Evolutionary conservation across 768 basidiomycete genomes (phyloP).

Genomic region (Coprinopsis strossmayeri): DNA sequence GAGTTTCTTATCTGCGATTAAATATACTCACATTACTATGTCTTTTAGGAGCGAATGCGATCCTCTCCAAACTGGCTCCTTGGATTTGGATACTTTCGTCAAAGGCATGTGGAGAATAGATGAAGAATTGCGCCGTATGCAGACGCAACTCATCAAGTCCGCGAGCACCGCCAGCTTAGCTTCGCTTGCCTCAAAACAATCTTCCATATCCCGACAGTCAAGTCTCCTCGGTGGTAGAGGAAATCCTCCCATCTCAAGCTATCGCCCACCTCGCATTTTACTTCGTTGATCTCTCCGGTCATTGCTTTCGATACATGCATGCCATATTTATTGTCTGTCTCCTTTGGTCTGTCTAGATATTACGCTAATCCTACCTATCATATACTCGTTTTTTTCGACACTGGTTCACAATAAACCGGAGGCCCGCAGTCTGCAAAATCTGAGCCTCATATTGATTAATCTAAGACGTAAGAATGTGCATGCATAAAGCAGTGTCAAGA

Average conservation of each 20-base stretch:
- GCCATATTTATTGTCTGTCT: neutral
- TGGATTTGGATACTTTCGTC: slow-evolving; percentile 62
- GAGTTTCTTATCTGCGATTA: neutral
- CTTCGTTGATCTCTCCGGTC: neutral
- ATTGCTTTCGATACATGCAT: neutral
- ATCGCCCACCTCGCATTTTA: slow-evolving; percentile 1
- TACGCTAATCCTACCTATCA: too few species aligned
- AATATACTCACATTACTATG: neutral
- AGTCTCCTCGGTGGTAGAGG: neutral
- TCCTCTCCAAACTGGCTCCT: slow-evolving; percentile 41
- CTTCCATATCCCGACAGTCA: neutral
- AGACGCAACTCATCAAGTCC: slow-evolving; percentile 30
- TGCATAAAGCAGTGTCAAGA: too few species aligned
- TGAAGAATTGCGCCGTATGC: slow-evolving; percentile 67
- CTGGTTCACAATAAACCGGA: too few species aligned
- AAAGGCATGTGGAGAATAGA: slow-evolving; percentile 86
- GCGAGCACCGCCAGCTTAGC: slow-evolving; percentile 10
- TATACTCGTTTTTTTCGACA: too few species aligned
- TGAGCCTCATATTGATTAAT: too few species aligned
- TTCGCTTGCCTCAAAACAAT: slow-evolving; percentile 3
- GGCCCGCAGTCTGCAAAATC: too few species aligned
- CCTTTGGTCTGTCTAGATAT: neutral
- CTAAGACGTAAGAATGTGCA: too few species aligned
- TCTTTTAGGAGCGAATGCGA: slow-evolving; percentile 67
- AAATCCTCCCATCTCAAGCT: neutral